Evolutionary conservation across 495 filamentous ascomycete species (phyloP), one percentile per base, ranked within the genome.

Genomic region (Aspergillus sparsus): DNA sequence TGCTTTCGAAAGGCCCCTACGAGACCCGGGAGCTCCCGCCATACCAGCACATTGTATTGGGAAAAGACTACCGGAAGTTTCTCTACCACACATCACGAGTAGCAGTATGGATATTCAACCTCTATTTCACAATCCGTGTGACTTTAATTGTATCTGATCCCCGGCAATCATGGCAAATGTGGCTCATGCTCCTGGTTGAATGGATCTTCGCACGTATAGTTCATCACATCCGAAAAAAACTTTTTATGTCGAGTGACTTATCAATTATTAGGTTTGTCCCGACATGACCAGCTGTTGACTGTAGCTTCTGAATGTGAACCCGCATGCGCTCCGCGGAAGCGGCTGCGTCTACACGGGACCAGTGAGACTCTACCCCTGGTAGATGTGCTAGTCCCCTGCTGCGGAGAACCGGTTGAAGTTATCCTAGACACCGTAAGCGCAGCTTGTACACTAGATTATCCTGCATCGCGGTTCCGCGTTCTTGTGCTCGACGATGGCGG

Each of bases 391-490:
- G 58, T 83, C 7, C 71, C 80, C 4, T 80, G 77, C 62, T 83
- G 80, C 57, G 72, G 75, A 27, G 82, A 84, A 62, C 70, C 75
- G 12, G 58, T 77, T 21, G 77, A 82, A 16, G 63, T 86, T 1
- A 75, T 84, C 8, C 55, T 83, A 15, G 78, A 83, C 59, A 85
- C 82, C 6, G 72, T 79, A 7, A 71, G 74, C 32, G 80, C 80
- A 10, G 77, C 82, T 8, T 77, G 75, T 52, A 59, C 63, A 3
- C 34, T 79, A 11, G 77, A 85, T 64, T 85, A 83, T 49, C 82
- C 82, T 0, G 6, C 35, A 12, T 70, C 79, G 32, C 66, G 63
- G 0, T 81, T 78, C 55, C 70, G 82, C 21, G 74, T 84, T 11
- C 71, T 80, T 2, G 62, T 84, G 6, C 71, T 79, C 1, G 82